phyloP scores from a whole-genome alignment of 2,329 filamentous ascomycete species.

The Raffaelea ambrosiae region DNA sequence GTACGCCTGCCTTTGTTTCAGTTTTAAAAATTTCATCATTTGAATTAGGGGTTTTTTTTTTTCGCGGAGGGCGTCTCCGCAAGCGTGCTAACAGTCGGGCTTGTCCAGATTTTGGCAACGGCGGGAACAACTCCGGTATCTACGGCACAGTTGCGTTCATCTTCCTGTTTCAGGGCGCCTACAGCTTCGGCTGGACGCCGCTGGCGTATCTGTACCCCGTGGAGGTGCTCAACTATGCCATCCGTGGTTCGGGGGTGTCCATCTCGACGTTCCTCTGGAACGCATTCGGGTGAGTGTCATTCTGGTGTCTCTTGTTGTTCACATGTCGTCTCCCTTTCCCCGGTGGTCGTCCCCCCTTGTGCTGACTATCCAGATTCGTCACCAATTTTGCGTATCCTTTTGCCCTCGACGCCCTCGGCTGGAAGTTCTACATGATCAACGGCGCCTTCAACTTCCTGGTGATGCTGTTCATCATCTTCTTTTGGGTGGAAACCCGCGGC shows the following conservation, averaged over 20 bases:
- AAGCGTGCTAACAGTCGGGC: no score
- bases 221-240: constrained; percentile 30
- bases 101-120: background rate
- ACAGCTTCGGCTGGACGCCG: constrained; percentile 40
- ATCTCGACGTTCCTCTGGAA: constrained; percentile 27
- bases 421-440: constrained; percentile 43
- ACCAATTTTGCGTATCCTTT: constrained; percentile 24
- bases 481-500: constrained; percentile 36
- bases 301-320: no score
- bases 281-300: no score
- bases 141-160: constrained; percentile 34
- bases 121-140: constrained; percentile 4
- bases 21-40: background rate
- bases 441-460: constrained; percentile 30
- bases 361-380: no score
- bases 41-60: no score
- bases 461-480: constrained; percentile 33
- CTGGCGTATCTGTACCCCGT: constrained; percentile 35
- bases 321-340: no score
- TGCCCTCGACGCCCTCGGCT: constrained; percentile 36
- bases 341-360: no score
- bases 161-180: constrained; percentile 46
- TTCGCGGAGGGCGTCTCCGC: no score
- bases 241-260: constrained; percentile 31
- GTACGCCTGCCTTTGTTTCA: background rate